These are phyloP conservation scores for Penicillium sp. DNA, from an alignment of 2,329 filamentous ascomycete genomes.

Conservation along the genomic window DNA sequence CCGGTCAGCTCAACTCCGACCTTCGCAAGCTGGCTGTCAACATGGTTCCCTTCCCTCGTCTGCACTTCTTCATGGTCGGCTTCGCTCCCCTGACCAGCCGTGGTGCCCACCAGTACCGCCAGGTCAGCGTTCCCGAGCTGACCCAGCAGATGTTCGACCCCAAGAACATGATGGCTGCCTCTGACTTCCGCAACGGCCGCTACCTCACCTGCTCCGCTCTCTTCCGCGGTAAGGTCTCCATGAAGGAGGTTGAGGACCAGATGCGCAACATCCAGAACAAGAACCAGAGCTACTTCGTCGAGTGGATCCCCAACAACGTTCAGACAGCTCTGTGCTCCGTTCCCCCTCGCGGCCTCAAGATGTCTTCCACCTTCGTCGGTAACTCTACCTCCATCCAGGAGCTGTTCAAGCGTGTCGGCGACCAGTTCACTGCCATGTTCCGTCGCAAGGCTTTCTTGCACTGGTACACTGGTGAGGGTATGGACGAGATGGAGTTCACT, in stretches of 20 bases:
- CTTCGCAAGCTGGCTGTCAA: constrained; percentile 99
- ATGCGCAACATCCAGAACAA: constrained; percentile 99
- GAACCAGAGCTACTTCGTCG: constrained; percentile 99
- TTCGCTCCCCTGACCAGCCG: constrained; percentile 97
- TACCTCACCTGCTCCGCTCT: constrained; percentile 99
- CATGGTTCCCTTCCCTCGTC: constrained; percentile 99
- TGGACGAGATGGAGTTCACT: constrained; percentile 99
- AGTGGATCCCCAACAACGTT: constrained; percentile 99
- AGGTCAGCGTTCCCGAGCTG: constrained; percentile 93
- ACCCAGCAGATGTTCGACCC: constrained; percentile 99
- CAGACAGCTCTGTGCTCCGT: constrained; percentile 99
- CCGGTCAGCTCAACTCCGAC: constrained; percentile 99
- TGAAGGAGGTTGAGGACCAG: constrained; percentile 99
- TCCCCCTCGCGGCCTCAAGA: constrained; percentile 94
- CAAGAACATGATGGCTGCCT: constrained; percentile 99
- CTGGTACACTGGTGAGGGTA: constrained; percentile 99
- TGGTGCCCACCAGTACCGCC: constrained; percentile 90
- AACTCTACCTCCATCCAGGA: constrained; percentile 99
- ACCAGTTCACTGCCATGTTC: constrained; percentile 99
- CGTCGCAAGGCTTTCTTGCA: constrained; percentile 99
- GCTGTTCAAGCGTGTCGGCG: constrained; percentile 99
- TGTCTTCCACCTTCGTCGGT: constrained; percentile 98
- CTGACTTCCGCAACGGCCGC: constrained; percentile 98
- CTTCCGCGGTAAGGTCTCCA: constrained; percentile 99
- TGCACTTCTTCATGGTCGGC: constrained; percentile 99